Conservation (phyloP, 1,139 yeast species). For the Saccharomycopsis crataegensis region DNA sequence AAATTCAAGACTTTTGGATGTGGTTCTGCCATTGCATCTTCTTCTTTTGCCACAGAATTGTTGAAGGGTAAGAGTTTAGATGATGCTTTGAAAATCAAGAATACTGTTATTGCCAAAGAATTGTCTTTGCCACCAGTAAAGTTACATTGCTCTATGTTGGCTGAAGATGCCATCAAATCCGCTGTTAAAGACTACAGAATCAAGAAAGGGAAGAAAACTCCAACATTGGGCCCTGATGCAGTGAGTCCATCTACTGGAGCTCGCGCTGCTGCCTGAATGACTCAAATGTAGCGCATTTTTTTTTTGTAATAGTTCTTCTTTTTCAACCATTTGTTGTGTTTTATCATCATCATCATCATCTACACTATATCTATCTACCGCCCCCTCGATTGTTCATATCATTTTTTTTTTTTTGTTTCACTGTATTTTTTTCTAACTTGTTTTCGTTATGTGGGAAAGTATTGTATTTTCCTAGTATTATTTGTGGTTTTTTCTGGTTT, state of each 20-base stretch:
- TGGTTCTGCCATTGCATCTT: constrained; percentile 95
- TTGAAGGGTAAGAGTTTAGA: constrained; percentile 94
- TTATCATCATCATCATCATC: too few relatives aligned
- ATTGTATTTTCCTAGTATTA: too few relatives aligned
- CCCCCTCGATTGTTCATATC: too few relatives aligned
- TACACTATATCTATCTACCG: too few relatives aligned
- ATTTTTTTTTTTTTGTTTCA: too few relatives aligned
- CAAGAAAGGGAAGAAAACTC: constrained; percentile 35
- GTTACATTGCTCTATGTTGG: constrained; percentile 95
- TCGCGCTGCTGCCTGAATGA: constrained; percentile 1
- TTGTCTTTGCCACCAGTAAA: constrained; percentile 94
- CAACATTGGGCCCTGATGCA: constrained; percentile 20
- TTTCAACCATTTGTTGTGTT: too few relatives aligned
- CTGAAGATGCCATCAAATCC: constrained; percentile 96
- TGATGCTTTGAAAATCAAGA: constrained; percentile 86
- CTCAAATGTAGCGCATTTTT: too few relatives aligned
- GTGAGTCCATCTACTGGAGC: constrained; percentile 2
- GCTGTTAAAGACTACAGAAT: constrained; percentile 92
- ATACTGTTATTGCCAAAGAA: constrained; percentile 89
- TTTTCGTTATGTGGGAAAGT: too few relatives aligned
- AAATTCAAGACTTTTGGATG: constrained; percentile 98
- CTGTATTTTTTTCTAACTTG: too few relatives aligned
- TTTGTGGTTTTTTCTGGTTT: too few relatives aligned
- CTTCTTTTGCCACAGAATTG: constrained; percentile 89
- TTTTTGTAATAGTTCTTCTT: too few relatives aligned